Conservation (phyloP, 1,284 basidiomycete species). For the Ceratobasidium sp. region DNA sequence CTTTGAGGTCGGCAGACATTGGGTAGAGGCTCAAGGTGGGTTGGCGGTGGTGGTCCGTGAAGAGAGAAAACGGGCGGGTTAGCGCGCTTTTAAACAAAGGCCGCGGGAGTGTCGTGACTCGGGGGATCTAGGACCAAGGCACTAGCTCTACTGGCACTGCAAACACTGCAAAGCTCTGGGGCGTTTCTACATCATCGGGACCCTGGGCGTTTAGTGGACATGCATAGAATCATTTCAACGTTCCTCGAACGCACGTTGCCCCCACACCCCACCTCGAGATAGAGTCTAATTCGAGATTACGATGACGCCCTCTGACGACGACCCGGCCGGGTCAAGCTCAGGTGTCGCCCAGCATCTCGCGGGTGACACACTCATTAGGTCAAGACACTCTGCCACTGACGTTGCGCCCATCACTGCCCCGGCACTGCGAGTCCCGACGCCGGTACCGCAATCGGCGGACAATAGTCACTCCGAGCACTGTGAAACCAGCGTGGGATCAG, state of each 20-base stretch:
- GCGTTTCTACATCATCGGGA: conserved; percentile 26
- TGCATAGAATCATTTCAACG: conserved; percentile 34
- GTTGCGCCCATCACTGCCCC: conserved; percentile 22
- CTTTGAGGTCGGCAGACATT: conserved; percentile 33
- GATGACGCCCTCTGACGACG: conserved; percentile 29
- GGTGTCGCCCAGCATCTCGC: conserved; percentile 5
- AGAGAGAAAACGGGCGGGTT: conserved; percentile 17
- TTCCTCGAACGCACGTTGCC: conserved; percentile 5
- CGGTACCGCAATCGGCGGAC: background rate
- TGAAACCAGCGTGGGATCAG: conserved; percentile 7
- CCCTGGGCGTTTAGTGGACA: conserved; percentile 29
- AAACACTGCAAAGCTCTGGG: too few species aligned
- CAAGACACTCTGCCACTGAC: conserved; percentile 30
- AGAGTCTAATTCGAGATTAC: conserved; percentile 6
- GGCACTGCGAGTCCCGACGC: conserved; percentile 17
- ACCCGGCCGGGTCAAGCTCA: conserved; percentile 43
- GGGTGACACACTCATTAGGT: conserved; percentile 29
- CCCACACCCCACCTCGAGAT: background rate
- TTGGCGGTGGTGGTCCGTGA: conserved; percentile 35
- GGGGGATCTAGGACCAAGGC: conserved; percentile 11
- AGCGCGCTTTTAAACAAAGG: conserved; percentile 24
- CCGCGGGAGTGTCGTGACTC: conserved; percentile 37
- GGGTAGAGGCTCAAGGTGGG: conserved; percentile 3
- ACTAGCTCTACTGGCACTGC: conserved; percentile 16
- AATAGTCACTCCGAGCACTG: background rate